Evolutionary conservation across 2,329 filamentous ascomycete genomes (phyloP).

Genomic region (Mycogone perniciosa): DNA sequence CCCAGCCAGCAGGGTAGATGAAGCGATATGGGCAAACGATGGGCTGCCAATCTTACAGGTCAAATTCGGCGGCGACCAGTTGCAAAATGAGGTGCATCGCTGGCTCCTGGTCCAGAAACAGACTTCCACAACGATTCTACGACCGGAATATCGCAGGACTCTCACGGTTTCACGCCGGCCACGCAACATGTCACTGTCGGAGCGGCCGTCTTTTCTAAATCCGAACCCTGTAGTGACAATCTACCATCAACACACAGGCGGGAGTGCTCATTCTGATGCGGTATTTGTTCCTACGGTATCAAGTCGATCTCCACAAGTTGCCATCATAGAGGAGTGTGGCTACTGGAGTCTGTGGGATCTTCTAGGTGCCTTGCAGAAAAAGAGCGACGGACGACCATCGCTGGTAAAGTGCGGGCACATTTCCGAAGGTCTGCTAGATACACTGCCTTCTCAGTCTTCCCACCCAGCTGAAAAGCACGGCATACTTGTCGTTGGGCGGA

Average conservation of each 20-base stretch:
- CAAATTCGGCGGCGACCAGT: slow-evolving; percentile 39
- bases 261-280: slow-evolving; percentile 53
- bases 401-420: slow-evolving; percentile 39
- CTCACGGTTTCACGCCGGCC: slow-evolving; percentile 3
- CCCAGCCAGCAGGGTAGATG: slow-evolving; percentile 36
- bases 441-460: slow-evolving; percentile 25
- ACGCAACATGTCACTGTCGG: slow-evolving; percentile 11
- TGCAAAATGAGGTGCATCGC: slow-evolving; percentile 31
- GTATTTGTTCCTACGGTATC: slow-evolving; percentile 51
- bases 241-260: slow-evolving; percentile 45
- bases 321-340: slow-evolving; percentile 58
- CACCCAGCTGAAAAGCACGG: slow-evolving; percentile 34
- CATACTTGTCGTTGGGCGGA: slow-evolving; percentile 35
- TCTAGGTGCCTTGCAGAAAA: slow-evolving; percentile 28
- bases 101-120: slow-evolving; percentile 51
- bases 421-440: slow-evolving; percentile 30
- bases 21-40: slow-evolving; percentile 49
- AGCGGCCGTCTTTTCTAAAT: slow-evolving; percentile 45
- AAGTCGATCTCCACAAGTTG: slow-evolving; percentile 53
- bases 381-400: slow-evolving; percentile 26
- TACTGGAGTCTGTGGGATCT: slow-evolving; percentile 65
- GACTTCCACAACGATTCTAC: slow-evolving; percentile 45
- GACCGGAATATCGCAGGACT: slow-evolving; percentile 40
- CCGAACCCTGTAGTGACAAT: slow-evolving; percentile 50
- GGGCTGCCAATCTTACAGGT: slow-evolving; percentile 44